phyloP scores from a whole-genome alignment of 1,284 basidiomycete species.

The Cronartium quercuum region DNA sequence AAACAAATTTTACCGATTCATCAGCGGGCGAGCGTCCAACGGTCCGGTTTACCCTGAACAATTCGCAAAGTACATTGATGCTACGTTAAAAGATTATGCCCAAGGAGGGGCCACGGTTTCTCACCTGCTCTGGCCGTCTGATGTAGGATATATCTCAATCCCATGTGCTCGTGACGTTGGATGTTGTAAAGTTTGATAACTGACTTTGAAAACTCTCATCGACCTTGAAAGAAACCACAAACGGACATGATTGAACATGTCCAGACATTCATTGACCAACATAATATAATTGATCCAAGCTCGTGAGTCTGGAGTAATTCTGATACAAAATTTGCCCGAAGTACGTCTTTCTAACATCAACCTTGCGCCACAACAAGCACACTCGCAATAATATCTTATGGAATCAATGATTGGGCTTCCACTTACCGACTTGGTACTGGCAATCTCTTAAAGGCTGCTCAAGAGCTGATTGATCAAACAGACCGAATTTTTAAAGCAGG shows the following conservation, averaged over 20 bases:
- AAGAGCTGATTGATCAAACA: slow-evolving; percentile 1
- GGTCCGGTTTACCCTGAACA: slow-evolving; percentile 7
- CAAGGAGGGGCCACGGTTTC: slow-evolving; percentile 11
- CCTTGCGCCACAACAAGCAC: slow-evolving; percentile 3
- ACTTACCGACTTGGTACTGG: not conserved
- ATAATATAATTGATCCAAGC: not conserved
- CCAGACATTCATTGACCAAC: not conserved
- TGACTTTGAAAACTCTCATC: too few relatives aligned
- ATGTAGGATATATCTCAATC: slow-evolving; percentile 5
- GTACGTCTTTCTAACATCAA: not conserved
- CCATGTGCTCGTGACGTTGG: too few relatives aligned
- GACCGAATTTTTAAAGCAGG: slow-evolving; percentile 4
- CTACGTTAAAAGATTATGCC: slow-evolving; percentile 5
- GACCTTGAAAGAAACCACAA: not conserved
- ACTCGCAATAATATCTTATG: slow-evolving; percentile 15
- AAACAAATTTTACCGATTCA: too few relatives aligned
- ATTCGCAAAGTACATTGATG: not conserved
- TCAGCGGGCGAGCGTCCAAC: slow-evolving; percentile 11
- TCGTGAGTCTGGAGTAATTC: not conserved
- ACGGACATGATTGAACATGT: slow-evolving; percentile 23
- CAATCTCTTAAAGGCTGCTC: not conserved
- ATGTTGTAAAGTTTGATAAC: too few relatives aligned
- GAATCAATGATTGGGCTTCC: slow-evolving; percentile 23
- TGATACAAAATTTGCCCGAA: not conserved
- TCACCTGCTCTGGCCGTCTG: not conserved